Conservation (phyloP, 225 moss, liverwort and hornwort species). For the Antitrichia curtipendula region DNA sequence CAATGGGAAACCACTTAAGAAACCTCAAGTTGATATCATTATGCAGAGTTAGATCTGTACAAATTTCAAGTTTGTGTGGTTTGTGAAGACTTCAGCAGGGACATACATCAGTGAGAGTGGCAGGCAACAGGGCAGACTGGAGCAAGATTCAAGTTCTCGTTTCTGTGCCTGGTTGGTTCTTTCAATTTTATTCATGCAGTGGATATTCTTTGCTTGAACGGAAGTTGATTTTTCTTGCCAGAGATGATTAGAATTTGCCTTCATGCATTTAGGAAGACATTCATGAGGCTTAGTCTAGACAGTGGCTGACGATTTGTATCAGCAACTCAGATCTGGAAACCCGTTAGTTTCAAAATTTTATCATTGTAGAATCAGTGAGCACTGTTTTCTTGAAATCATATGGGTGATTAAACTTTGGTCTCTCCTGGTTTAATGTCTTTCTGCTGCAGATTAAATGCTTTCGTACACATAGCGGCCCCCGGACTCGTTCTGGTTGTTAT, state of each 20-base stretch:
- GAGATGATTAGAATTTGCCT: neutral
- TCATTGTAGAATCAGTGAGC: neutral
- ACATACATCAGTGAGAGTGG: neutral
- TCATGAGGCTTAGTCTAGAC: neutral
- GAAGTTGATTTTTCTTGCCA: neutral
- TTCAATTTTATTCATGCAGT: neutral
- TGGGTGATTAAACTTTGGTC: neutral
- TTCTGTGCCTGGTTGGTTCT: conserved; percentile 1
- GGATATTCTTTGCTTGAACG: neutral
- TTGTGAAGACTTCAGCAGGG: neutral
- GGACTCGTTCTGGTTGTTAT: neutral
- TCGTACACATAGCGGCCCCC: neutral
- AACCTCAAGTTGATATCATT: neutral
- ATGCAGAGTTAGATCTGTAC: neutral
- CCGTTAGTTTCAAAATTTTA: neutral
- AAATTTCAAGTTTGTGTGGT: conserved; percentile 1
- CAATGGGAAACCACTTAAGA: neutral
- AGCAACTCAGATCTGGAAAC: neutral
- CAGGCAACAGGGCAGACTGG: neutral
- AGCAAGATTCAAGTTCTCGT: neutral
- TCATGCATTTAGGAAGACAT: neutral
- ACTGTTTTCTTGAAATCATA: neutral
- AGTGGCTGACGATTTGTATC: neutral
- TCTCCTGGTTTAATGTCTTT: neutral
- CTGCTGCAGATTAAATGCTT: neutral